phyloP scores from a whole-genome alignment of 2,329 filamentous ascomycete genomes.

The Aspergillus neoniger region DNA sequence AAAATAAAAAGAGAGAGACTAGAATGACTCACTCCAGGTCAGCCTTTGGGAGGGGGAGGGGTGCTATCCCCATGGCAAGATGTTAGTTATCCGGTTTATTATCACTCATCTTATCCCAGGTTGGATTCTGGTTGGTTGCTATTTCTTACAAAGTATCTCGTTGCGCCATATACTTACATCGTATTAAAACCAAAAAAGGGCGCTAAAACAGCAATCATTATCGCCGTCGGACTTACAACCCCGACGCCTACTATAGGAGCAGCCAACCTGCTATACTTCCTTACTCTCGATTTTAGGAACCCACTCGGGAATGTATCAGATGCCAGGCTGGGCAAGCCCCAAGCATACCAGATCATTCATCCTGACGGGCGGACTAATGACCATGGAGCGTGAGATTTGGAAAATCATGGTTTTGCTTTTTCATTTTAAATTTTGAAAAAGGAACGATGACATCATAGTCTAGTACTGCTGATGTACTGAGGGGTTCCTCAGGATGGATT shows the following conservation, averaged over 20 bases:
- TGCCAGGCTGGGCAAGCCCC: slow-evolving; percentile 18
- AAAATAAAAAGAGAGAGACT: slow-evolving; percentile 1
- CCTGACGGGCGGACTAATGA: slow-evolving; percentile 17
- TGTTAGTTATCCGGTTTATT: not conserved
- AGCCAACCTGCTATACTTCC: not conserved
- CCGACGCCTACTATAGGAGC: not conserved
- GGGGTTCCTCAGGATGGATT: not conserved
- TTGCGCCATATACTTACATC: not conserved
- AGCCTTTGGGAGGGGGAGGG: slow-evolving; percentile 8
- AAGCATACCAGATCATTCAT: slow-evolving; percentile 22
- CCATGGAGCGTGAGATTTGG: slow-evolving; percentile 19
- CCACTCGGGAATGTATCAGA: slow-evolving; percentile 24
- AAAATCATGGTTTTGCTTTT: not conserved
- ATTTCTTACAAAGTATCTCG: not conserved
- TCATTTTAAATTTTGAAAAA: not conserved
- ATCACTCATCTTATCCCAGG: not conserved
- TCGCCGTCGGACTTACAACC: not conserved
- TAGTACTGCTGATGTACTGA: not conserved
- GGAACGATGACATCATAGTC: slow-evolving; percentile 18
- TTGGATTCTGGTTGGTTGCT: no score
- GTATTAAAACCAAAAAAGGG: not conserved
- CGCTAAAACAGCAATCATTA: not conserved
- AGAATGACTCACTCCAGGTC: slow-evolving; percentile 28
- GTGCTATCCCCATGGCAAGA: not conserved
- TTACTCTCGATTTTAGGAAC: slow-evolving; percentile 4